Base-by-base conservation (phyloP, 257 asterid species). In the Mitragyna speciosa region DNA sequence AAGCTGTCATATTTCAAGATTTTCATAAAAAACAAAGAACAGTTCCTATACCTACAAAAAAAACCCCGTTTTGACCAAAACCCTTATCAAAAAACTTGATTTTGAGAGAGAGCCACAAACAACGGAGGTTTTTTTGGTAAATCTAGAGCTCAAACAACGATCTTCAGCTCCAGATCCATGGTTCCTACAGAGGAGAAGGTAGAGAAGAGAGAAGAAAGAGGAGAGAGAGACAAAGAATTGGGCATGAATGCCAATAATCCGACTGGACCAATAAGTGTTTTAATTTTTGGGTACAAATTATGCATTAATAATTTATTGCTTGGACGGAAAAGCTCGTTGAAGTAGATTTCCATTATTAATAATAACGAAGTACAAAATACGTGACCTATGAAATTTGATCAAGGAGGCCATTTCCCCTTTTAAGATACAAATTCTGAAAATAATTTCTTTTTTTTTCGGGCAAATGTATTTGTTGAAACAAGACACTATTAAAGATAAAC, bases 181-280 rank as follows among this genome's bases (percentile, higher is more conserved):
- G 91, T 84, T 90, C 83, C 81, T 43, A 74, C 78, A 47, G 84
- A 67, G 17, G 70, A 30, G 56, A 73, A 33, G 87, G 78, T 68
- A 85, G 70, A 83, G 82, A 82, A 72, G 84, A 70, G 80, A 66
- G 75, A 61, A 66, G 83, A 31, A 59, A 47, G 85, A 79, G 76
- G 89, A 77, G 87, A 70, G 94, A 89, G 90, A 88, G 82, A 79
- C 84, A 61, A 71, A 61, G 84, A 84, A 87, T 92, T 92, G 96
- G 97, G 96, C 97, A 91, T 90, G 83, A 85, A 76, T 83, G 85
- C 81, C 81, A 41, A 39, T 59, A 52, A 76, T 69, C 79, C 33
- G 85, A 91, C 82, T 94, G 97, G 97, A 91, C 97, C 89, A 41
- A 6, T 12, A 4, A 22, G 39, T 64, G 49, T 45, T 84, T 72